Base-by-base conservation (phyloP, 805 yeast species). In the Lipomyces orientalis region DNA sequence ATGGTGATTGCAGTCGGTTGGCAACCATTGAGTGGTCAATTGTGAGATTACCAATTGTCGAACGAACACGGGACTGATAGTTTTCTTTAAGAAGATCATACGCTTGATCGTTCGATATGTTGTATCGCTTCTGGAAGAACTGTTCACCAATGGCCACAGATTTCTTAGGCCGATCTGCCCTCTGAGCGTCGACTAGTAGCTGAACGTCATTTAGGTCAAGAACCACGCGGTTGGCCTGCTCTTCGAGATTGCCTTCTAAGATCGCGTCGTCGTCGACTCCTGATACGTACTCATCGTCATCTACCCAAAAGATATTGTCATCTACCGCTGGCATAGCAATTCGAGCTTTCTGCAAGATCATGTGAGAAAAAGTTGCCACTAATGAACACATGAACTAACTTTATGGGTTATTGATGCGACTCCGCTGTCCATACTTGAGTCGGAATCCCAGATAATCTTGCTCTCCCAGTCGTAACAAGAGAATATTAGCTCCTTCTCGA, bases 1-100 rank as follows among this genome's bases (percentile, higher is more conserved):
- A 93, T 1, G 99, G 99, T 0, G 93, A 86, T 79, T 95, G 99
- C 60, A 95, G 81, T 60, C 95, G 83, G 34, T 87, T 75, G 0
- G 99, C 98, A 0, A 97, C 97, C 73, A 88, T 83, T 0, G 98
- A 86, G 77, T 95, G 99, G 75, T 95, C 98, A 70, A 95, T 93
- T 61, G 86, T 88, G 70, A 95, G 82, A 72, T 94, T 91, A 57
- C 98, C 97, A 74, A 95, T 88, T 6, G 97, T 96, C 1, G 97
- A 87, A 77, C 99, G 88, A 49, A 94, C 91, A 81, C 91, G 94
- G 52, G 96, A 87, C 76, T 93, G 97, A 77, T 93, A 93, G 74
- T 92, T 93, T 65, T 88, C 90, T 75, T 90, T 90, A 72, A 95
- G 81, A 62, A 89, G 79, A 66, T 91, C 97, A 77, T 95, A 95